Conservation (phyloP, 768 basidiomycete species). For the Sutorius australiensis region DNA sequence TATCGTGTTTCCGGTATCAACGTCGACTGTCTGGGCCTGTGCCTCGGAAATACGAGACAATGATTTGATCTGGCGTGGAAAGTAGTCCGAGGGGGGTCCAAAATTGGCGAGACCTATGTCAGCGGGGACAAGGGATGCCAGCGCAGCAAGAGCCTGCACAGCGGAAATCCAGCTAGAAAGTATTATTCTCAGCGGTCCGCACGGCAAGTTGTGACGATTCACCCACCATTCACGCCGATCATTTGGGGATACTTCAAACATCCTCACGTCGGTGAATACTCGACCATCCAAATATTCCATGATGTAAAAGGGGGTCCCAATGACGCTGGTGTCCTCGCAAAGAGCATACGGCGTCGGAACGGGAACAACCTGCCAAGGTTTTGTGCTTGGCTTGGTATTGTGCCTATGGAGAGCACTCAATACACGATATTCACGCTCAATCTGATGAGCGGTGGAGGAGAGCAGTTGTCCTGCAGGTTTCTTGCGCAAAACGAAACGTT, state of each 20-base stretch:
- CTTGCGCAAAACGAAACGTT: constrained; percentile 82
- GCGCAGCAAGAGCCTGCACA: constrained; percentile 61
- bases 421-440: constrained; percentile 89
- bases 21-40: constrained; percentile 66
- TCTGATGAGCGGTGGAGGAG: constrained; percentile 89
- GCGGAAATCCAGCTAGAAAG: constrained; percentile 71
- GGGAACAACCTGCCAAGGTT: constrained; percentile 57
- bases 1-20: constrained; percentile 53
- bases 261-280: constrained; percentile 82
- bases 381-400: constrained; percentile 54
- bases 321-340: constrained; percentile 71
- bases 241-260: constrained; percentile 61
- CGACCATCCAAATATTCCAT: constrained; percentile 96
- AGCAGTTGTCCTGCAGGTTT: constrained; percentile 87
- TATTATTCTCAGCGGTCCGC: not conserved
- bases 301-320: constrained; percentile 91
- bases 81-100: constrained; percentile 76
- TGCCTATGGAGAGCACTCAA: constrained; percentile 72
- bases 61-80: constrained; percentile 90
- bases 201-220: not conserved
- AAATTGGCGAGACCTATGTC: constrained; percentile 67
- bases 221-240: constrained; percentile 72
- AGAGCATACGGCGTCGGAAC: constrained; percentile 81
- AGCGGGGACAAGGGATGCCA: constrained; percentile 61
- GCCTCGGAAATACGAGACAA: constrained; percentile 76